Percentiles rank a stretch among this genome's conserved stretches.
Conservation (phyloP, 1,139 yeast species). For the Eremothecium cymbalariae region DNA sequence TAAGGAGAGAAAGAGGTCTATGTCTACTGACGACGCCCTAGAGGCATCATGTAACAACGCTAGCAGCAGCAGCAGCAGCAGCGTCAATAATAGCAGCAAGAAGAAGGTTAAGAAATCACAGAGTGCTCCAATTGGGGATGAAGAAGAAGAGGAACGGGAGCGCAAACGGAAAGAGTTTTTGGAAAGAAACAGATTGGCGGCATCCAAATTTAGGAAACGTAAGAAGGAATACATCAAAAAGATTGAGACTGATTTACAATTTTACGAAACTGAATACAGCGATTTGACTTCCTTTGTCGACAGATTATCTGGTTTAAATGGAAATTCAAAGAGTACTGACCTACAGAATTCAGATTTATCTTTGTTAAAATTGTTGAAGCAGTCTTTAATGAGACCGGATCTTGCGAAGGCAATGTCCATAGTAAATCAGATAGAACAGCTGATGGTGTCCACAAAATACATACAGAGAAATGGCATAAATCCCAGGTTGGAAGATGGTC, state of each 20-base stretch:
- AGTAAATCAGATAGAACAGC: constrained; percentile 20
- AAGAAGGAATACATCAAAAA: constrained; percentile 82
- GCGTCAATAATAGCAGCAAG: constrained; percentile 9
- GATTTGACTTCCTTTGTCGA: constrained; percentile 38
- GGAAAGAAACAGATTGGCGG: constrained; percentile 91
- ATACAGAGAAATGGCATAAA: constrained; percentile 24
- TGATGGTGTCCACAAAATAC: constrained; percentile 18
- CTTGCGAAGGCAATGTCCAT: constrained; percentile 18
- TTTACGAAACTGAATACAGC: constrained; percentile 64
- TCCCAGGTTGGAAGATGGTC: constrained; percentile 13
- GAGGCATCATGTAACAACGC: not conserved
- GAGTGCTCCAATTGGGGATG: constrained; percentile 13
- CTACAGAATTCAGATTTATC: constrained; percentile 11
- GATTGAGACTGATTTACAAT: constrained; percentile 68
- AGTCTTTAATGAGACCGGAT: constrained; percentile 21
- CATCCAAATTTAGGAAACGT: constrained; percentile 89
- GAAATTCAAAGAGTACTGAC: constrained; percentile 11
- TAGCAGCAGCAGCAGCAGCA: not conserved
- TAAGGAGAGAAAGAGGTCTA: not conserved
- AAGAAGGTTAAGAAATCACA: constrained; percentile 10
- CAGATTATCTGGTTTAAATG: constrained; percentile 14
- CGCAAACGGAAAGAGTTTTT: constrained; percentile 75
- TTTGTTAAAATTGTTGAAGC: constrained; percentile 19
- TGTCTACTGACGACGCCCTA: not conserved
- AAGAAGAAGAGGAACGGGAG: constrained; percentile 36